phyloP scores from a whole-genome alignment of 768 basidiomycete genomes.

The Megacollybia marginata region DNA sequence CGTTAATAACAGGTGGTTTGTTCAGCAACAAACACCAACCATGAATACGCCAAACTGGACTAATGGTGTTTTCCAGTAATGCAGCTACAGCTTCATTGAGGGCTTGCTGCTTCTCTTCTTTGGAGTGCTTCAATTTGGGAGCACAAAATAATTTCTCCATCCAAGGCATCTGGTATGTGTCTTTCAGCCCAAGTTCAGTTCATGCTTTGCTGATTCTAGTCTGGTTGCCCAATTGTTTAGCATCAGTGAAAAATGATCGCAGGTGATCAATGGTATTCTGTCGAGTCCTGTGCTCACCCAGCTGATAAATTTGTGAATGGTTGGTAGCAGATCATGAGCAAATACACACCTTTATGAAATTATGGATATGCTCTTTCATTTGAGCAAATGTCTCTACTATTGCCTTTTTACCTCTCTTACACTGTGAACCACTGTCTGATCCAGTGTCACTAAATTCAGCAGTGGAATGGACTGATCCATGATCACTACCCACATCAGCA shows the following conservation, averaged over 20 bases:
- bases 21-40: too few species aligned
- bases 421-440: not conserved
- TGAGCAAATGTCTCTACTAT: not conserved
- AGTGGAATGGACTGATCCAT: not conserved
- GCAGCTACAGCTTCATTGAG: not conserved
- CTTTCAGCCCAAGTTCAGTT: not conserved
- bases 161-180: not conserved
- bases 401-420: not conserved
- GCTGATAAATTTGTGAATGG: not conserved
- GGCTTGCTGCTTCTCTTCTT: not conserved
- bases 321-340: not conserved
- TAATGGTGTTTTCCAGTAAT: slow-evolving; percentile 3
- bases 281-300: not conserved
- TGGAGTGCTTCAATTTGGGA: not conserved
- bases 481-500: not conserved
- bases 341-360: not conserved
- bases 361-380: not conserved
- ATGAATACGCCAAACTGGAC: slow-evolving; percentile 12
- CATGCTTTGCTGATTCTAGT: not conserved
- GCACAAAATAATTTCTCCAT: not conserved
- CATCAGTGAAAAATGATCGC: not conserved
- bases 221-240: not conserved
- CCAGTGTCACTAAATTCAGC: not conserved
- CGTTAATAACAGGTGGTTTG: too few species aligned
- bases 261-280: not conserved